Conservation (phyloP, 2,329 filamentous ascomycete species). For the Paecilomyces variotii region DNA sequence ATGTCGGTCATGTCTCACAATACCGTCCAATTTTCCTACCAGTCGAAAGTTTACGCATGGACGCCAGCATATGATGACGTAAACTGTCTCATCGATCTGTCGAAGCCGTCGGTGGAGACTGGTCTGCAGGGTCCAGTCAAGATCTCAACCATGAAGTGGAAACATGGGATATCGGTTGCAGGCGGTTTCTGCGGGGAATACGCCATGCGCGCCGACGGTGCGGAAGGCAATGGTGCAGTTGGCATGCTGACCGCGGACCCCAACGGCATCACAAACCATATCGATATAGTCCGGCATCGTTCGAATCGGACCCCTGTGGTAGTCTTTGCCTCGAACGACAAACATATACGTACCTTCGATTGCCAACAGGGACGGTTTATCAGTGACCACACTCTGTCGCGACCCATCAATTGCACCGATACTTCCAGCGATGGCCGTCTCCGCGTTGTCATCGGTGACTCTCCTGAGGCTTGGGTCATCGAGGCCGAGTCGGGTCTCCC, state of each 20-base stretch:
- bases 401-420: constrained; percentile 38
- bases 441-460: constrained; percentile 38
- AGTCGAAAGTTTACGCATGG: constrained; percentile 42
- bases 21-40: constrained; percentile 47
- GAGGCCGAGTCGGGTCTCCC: constrained; percentile 36
- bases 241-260: constrained; percentile 43
- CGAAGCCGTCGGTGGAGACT: constrained; percentile 30
- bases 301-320: constrained; percentile 41
- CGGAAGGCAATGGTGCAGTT: constrained; percentile 24
- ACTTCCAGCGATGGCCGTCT: constrained; percentile 37
- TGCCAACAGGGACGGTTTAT: constrained; percentile 38
- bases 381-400: constrained; percentile 27
- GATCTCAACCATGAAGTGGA: constrained; percentile 47
- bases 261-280: constrained; percentile 52
- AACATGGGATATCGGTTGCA: constrained; percentile 43
- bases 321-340: constrained; percentile 52
- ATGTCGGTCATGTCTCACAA: constrained; percentile 47
- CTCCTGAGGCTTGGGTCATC: constrained; percentile 33
- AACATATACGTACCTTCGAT: constrained; percentile 47
- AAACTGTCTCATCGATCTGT: constrained; percentile 43
- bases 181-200: constrained; percentile 54
- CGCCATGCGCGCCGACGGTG: constrained; percentile 36
- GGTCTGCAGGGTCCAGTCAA: constrained; percentile 31
- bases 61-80: constrained; percentile 37
- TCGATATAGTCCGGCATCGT: constrained; percentile 45